Evolutionary conservation across 1,284 basidiomycete genomes (phyloP).

Genomic region (Cutaneotrichosporon spelunceum): DNA sequence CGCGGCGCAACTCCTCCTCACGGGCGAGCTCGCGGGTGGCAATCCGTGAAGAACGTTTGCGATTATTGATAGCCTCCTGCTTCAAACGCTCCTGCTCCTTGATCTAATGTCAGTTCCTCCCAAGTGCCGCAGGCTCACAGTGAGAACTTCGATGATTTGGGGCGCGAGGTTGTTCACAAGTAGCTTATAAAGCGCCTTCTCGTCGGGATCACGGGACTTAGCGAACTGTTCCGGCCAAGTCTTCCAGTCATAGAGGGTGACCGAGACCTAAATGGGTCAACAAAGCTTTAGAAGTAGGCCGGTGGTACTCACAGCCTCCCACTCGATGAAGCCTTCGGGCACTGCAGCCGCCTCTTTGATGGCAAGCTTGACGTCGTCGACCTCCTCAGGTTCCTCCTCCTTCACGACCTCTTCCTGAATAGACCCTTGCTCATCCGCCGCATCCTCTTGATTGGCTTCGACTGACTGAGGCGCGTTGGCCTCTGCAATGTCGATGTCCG

Average conservation of each 20-base stretch:
- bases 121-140: conserved; percentile 31
- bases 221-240: conserved; percentile 54
- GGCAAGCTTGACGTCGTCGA: conserved; percentile 39
- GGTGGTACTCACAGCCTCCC: conserved; percentile 51
- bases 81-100: conserved; percentile 50
- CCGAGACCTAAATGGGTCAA: conserved; percentile 49
- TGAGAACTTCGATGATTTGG: conserved; percentile 50
- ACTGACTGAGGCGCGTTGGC: neutral
- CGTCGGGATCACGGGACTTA: conserved; percentile 54
- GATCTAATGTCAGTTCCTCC: conserved; percentile 22
- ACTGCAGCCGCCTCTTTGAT: conserved; percentile 40
- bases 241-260: conserved; percentile 55
- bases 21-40: conserved; percentile 54
- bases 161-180: conserved; percentile 53
- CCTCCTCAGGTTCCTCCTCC: conserved; percentile 17
- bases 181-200: conserved; percentile 53
- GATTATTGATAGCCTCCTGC: conserved; percentile 53
- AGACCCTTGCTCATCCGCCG: conserved; percentile 12
- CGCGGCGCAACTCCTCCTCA: conserved; percentile 52
- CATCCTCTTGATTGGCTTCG: conserved; percentile 11
- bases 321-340: conserved; percentile 50
- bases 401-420: conserved; percentile 20
- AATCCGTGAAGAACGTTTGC: conserved; percentile 56
- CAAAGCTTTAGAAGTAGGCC: neutral
- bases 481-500: conserved; percentile 12